Evolutionary conservation across 129 eudicot species (phyloP), one percentile per base, ranked within the genome.

Genomic region (Chrysanthemum makinoi): DNA sequence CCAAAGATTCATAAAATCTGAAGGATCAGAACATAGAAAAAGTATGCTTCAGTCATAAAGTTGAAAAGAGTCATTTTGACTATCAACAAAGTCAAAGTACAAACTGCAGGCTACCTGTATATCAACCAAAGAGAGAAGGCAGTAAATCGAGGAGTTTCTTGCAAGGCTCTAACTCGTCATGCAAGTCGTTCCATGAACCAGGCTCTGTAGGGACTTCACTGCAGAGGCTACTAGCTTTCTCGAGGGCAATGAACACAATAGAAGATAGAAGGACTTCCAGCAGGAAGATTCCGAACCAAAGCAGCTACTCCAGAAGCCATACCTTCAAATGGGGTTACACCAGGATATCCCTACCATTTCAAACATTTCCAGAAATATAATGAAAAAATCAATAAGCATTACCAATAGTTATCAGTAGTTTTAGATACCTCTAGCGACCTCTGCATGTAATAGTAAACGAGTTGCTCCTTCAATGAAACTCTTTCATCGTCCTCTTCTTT

Each of bases 291-390:
- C 44, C 97, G 87, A 83, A 95, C 96, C 70, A 90, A 50, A 57
- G 99, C 96, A 73, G 88, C 95, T 70, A 95, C 91, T 56, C 99
- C 99, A 75, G 99, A 87, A 48, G 99, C 97, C 91, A 95, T 77
- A 47, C 94, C 99, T 77, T 95, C 99, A 62, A 90, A 95, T 22
- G 96, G 96, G n/a, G 99, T 90, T 64, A 72, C 78, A 58, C 85
- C 94, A 8, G 99, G 99, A 80, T 86, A 90, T 33, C 88, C 93
- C 99, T 95, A 62, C 67, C 24, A 33, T 14, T 65, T 63, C 33
- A 13, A 43, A 39, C 57, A 52, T 52, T 52, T 16, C n/a, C 57
- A 52, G 6, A 52, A 10, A 52, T n/a, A 51, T n/a, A 51, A 51
- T 0, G 16, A 52, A 0, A 35, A 39, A 0, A 33, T 39, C 39